Evolutionary conservation across 805 yeast genomes (phyloP), one percentile per base, ranked within the genome.

Genomic region (Teunomyces cretensis): DNA sequence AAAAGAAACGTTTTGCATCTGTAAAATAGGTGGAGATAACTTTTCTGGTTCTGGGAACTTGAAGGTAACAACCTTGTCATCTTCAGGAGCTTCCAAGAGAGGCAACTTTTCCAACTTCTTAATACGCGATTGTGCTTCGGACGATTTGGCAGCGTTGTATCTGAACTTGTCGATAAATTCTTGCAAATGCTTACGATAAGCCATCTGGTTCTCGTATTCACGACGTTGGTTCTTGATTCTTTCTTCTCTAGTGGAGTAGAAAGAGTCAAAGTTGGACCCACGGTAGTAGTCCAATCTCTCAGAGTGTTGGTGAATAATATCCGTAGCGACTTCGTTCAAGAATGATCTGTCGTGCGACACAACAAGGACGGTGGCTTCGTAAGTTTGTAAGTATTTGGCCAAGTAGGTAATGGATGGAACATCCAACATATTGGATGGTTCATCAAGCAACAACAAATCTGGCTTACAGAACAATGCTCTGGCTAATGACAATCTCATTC

Each of bases 371-470:
- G 99, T 94, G 1, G 96, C 80, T 44, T 96, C 91, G 64, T 94
- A 94, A 6, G 88, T 76, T 62, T 88, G 96, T 55, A 94, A 72
- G 63, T 94, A 94, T 55, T 87, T 82, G 9, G 98, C 92, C 61
- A 94, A 76, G 65, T 83, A 94, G 1, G 97, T 92, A 64, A 94
- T 88, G 44, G 98, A 91, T 24, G 99, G 99, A 66, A 94, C 97
- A 81, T 94, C 99, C 96, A 94, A 87, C 97, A 91, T 94, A 84
- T 94, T 94, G 50, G 98, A 91, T 60, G 99, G 99, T 78, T 94
- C 99, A 80, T 94, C 99, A 53, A 94, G 78, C 62, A 94, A 74
- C 54, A 94, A 75, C 53, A 94, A 75, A 66, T 94, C 99, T 0
- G 99, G 99, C 63, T 89, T 85, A 78, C 97, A 92, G 78, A 94